Evolutionary conservation across 192 early-diverging fungal species (phyloP).

Genomic region (Podochytrium sp.): DNA sequence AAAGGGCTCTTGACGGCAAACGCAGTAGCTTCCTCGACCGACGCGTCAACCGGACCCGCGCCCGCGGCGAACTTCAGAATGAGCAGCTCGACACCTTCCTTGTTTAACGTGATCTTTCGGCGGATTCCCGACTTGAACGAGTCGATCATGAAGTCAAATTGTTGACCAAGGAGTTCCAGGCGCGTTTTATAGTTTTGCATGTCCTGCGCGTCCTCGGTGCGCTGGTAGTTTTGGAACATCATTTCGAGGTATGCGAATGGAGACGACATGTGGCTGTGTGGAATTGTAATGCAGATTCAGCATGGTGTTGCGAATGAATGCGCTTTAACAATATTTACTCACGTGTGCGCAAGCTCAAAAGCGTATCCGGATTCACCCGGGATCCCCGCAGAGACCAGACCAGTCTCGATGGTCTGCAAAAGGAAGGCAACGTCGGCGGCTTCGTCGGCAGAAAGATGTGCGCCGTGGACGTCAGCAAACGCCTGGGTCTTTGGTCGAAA

Average conservation of each 20-base stretch:
- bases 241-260: conserved; percentile 23
- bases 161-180: conserved; percentile 14
- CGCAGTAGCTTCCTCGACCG: conserved; percentile 16
- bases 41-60: background rate
- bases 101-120: conserved; percentile 29
- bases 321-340: background rate
- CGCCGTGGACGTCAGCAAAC: background rate
- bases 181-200: conserved; percentile 33
- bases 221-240: conserved; percentile 30
- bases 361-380: conserved; percentile 31
- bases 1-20: conserved; percentile 9
- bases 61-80: conserved; percentile 31
- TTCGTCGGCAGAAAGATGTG: background rate
- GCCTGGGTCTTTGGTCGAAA: background rate
- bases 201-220: conserved; percentile 26
- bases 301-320: background rate
- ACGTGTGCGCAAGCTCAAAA: conserved; percentile 24
- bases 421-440: background rate
- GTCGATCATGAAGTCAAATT: conserved; percentile 35
- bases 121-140: conserved; percentile 29
- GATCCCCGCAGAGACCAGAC: background rate
- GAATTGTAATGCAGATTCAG: background rate
- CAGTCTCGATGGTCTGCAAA: background rate
- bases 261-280: conserved; percentile 28
- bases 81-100: conserved; percentile 32